These are phyloP conservation scores for Ensete glaucum DNA, from an alignment of 176 grass and related monocot species.

Conservation along the genomic window DNA sequence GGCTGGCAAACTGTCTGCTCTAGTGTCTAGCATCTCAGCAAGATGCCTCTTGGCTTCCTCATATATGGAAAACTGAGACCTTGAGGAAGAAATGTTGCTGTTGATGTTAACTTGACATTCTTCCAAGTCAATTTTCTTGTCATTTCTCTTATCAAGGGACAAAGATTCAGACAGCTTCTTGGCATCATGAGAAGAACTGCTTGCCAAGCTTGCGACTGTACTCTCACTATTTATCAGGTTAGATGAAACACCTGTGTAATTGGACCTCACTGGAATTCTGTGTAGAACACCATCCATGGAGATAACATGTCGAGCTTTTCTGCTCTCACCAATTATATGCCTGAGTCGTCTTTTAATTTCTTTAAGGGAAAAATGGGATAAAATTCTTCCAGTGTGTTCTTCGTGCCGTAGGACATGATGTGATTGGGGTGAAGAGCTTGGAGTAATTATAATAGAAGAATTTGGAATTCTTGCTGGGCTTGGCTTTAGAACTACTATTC, in stretches of 20 bases:
- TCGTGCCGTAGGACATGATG: conserved; percentile 25
- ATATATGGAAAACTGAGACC: conserved; percentile 52
- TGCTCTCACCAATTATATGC: conserved; percentile 37
- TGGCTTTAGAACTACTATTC: conserved; percentile 90
- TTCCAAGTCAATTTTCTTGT: conserved; percentile 24
- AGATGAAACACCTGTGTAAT: conserved; percentile 31
- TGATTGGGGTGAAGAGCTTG: conserved; percentile 37
- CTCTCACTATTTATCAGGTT: conserved; percentile 37
- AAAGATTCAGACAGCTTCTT: conserved; percentile 26
- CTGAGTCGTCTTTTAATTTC: conserved; percentile 72
- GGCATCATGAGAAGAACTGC: conserved; percentile 26
- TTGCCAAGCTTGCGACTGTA: conserved; percentile 28
- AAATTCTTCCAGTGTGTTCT: conserved; percentile 37
- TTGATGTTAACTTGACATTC: conserved; percentile 16
- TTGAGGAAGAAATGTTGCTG: conserved; percentile 8
- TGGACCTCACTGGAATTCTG: conserved; percentile 26
- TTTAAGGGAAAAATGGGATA: conserved; percentile 61
- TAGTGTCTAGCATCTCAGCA: conserved; percentile 53
- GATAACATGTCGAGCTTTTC: conserved; percentile 35
- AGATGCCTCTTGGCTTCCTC: conserved; percentile 80
- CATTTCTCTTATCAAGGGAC: not conserved
- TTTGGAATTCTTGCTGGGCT: conserved; percentile 38
- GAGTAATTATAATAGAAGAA: conserved; percentile 26
- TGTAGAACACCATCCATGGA: conserved; percentile 34
- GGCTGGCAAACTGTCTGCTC: conserved; percentile 16